These are phyloP conservation scores for Moringa oleifera DNA, from an alignment of 345 rosid species.

Conservation along the genomic window DNA sequence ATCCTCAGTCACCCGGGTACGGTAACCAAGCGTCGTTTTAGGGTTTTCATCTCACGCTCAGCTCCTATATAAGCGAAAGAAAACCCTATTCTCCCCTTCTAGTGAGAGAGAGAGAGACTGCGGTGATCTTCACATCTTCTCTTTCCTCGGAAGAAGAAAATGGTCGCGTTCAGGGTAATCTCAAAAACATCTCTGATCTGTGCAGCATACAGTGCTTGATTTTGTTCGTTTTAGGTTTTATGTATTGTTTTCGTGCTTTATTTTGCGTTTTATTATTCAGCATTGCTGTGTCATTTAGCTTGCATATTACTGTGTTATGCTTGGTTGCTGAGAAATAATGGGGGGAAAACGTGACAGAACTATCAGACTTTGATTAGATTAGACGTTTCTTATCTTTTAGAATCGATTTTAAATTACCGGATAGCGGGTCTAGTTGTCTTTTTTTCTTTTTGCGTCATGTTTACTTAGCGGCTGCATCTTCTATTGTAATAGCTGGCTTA, in stretches of 20 bases:
- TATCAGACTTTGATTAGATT: no score
- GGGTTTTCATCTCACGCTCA: no score
- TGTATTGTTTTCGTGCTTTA: background rate
- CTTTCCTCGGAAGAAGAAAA: conserved; percentile 11
- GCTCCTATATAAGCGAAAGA: conserved; percentile 9
- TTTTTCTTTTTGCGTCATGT: no score
- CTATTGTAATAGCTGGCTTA: no score
- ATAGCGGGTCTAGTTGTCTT: no score
- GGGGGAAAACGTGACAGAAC: no score
- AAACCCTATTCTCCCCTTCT: conserved; percentile 13
- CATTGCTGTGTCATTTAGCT: background rate
- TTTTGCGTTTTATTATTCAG: background rate
- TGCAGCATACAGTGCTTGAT: background rate
- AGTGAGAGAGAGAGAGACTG: background rate
- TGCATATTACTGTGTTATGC: background rate
- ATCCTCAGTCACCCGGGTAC: no score
- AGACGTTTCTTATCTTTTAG: no score
- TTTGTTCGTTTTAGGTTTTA: background rate
- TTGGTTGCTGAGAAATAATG: background rate
- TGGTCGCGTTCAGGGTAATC: conserved; percentile 37
- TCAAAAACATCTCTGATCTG: background rate
- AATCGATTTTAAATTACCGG: no score
- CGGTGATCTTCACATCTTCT: no score
- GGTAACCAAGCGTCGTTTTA: no score
- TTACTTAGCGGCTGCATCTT: no score